Evolutionary conservation across 176 grass and related monocot genomes (phyloP).

Genomic region (Paspalum notatum): DNA sequence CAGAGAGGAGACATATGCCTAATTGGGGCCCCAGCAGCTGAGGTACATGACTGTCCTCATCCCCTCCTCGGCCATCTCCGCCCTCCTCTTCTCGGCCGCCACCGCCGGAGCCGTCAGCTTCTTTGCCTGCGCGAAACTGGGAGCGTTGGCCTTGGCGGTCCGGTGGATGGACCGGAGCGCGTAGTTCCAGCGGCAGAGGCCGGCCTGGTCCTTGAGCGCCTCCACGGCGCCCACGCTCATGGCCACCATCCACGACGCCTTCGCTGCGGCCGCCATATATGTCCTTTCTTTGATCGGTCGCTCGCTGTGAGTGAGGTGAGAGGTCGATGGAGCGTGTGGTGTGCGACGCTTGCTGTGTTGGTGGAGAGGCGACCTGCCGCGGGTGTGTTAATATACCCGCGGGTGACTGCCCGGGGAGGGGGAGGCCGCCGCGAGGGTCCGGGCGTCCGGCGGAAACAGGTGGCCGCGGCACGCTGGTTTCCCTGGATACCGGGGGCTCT

Average conservation of each 20-base stretch:
- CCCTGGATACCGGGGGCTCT: slow-evolving; percentile 14
- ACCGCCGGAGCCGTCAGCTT: slow-evolving; percentile 5
- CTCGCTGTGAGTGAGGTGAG: neutral
- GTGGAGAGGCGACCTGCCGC: neutral
- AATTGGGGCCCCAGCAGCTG: slow-evolving; percentile 71
- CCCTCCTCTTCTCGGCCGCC: neutral
- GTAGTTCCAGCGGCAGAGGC: slow-evolving; percentile 81
- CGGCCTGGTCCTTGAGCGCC: slow-evolving; percentile 68
- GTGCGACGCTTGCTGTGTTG: neutral
- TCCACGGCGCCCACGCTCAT: slow-evolving; percentile 66
- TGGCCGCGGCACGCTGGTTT: slow-evolving; percentile 33
- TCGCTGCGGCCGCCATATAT: slow-evolving; percentile 41
- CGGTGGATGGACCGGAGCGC: slow-evolving; percentile 45
- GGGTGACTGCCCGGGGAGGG: too few species aligned
- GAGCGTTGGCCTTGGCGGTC: neutral
- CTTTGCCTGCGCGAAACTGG: slow-evolving; percentile 29
- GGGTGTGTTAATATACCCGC: neutral
- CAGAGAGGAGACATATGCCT: neutral
- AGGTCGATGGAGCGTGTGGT: neutral
- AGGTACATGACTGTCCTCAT: slow-evolving; percentile 69
- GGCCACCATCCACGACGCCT: slow-evolving; percentile 52
- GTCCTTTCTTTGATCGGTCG: too few species aligned
- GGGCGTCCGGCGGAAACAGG: slow-evolving; percentile 25
- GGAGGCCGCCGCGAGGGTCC: too few species aligned
- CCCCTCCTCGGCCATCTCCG: slow-evolving; percentile 57